These are phyloP conservation scores for Rhodotorula sp. DNA, from an alignment of 1,284 basidiomycete species.

Conservation along the genomic window DNA sequence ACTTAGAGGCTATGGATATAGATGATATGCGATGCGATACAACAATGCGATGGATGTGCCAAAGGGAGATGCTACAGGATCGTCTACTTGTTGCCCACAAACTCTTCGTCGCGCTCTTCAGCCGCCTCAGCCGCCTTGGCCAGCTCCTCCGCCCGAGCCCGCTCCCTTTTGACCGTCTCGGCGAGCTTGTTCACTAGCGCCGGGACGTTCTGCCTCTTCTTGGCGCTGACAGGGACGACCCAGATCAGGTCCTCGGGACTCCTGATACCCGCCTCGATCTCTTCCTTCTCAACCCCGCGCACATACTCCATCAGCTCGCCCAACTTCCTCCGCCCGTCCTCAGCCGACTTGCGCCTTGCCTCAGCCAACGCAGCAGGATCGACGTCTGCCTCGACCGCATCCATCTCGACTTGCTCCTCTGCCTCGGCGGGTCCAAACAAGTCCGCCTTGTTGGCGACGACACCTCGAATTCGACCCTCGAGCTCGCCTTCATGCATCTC, in stretches of 20 bases:
- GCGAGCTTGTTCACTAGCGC: conserved; percentile 66
- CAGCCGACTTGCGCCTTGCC: not conserved
- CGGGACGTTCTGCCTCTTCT: conserved; percentile 72
- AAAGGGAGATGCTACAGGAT: not conserved
- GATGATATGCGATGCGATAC: no score
- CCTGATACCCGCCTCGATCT: conserved; percentile 59
- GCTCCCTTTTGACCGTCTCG: conserved; percentile 63
- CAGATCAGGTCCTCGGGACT: conserved; percentile 53
- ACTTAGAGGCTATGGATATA: not conserved
- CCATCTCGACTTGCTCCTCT: not conserved
- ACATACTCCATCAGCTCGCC: conserved; percentile 2
- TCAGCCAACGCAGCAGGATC: not conserved
- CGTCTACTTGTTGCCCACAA: not conserved
- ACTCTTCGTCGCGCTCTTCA: conserved; percentile 3
- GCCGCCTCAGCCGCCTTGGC: conserved; percentile 40
- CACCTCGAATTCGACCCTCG: conserved; percentile 48
- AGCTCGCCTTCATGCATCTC: conserved; percentile 32
- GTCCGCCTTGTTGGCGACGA: conserved; percentile 95
- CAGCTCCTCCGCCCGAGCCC: conserved; percentile 48
- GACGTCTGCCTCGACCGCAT: not conserved
- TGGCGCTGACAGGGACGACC: conserved; percentile 75
- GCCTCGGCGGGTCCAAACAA: conserved; percentile 53
- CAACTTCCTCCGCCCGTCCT: conserved; percentile 10
- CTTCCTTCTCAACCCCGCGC: conserved; percentile 56
- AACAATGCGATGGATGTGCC: not conserved